Evolutionary conservation across 1,139 yeast species (phyloP), one percentile per base, ranked within the genome.

Genomic region (Debaryomyces subglobosus): DNA sequence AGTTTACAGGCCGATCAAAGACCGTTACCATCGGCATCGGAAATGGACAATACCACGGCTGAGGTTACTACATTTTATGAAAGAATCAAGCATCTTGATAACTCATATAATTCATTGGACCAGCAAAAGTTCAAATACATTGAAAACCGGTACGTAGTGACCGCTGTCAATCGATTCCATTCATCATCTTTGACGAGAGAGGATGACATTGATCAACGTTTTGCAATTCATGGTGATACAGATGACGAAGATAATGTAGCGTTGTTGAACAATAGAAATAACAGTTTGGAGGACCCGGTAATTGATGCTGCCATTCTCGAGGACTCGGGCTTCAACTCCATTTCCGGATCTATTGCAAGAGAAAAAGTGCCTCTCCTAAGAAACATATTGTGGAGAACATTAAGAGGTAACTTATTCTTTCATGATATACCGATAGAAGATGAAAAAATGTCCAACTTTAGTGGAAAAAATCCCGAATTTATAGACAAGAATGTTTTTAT

Each of bases 401-500:
- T 77, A 53, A 60, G 85, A 56, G 85, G 86, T 46, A 81, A 81
- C 58, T 67, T 80, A 47, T 78, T 67, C 56, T 74, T 81, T 53
- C 76, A 78, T 51, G 79, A 79, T 37, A 63, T 70, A 10, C 80
- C 78, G n/a, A 74, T 81, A 38, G 60, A 61, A 12, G 66, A 63
- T 21, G 72, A 69, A 44, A 65, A 66, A 49, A 63, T 75, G 53
- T 71, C 71, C 46, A 59, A 59, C 10, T 49, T 51, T 34, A 57
- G 83, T 49, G 69, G 77, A 21, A 73, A 74, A 48, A 64, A 79
- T 12, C 74, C 79, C 48, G 78, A 76, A 45, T 65, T 68, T 27
- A 74, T 81, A n/a, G 76, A 72, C 47, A 89, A 89, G 64, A 86
- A 82, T 59, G 89, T 88, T 6, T 91, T 92, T 61, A 82, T 94